Conservation (phyloP, 1,284 basidiomycete genomes). For the Rhodotorula glutinis region DNA sequence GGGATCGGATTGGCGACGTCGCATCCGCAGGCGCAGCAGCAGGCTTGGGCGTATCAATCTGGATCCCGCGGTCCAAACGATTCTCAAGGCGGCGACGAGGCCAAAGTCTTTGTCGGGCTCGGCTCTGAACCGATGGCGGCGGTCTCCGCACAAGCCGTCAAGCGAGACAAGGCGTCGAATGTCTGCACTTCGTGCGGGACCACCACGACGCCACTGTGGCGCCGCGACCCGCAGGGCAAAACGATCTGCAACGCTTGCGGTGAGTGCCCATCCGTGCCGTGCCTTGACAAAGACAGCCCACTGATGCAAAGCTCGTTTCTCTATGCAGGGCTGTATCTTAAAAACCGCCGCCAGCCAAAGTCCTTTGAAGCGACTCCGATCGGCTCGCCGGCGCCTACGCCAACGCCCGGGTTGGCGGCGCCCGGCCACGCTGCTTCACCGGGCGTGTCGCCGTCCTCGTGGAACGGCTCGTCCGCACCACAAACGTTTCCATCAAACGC, state of each 20-base stretch:
- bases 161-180: slow-evolving; percentile 18
- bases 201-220: slow-evolving; percentile 87
- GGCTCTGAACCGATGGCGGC: neutral
- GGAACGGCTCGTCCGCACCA: neutral
- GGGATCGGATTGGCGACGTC: neutral
- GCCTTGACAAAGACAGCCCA: no score
- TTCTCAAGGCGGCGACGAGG: neutral
- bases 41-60: no score
- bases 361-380: neutral
- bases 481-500: neutral
- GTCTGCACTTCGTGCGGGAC: slow-evolving; percentile 89
- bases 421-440: neutral
- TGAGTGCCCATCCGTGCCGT: slow-evolving; percentile 54
- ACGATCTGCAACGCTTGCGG: slow-evolving; percentile 80
- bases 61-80: no score
- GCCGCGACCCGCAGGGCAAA: slow-evolving; percentile 86
- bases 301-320: neutral
- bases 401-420: neutral
- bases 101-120: neutral
- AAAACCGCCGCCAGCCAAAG: slow-evolving; percentile 18
- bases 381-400: neutral
- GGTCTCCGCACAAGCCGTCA: slow-evolving; percentile 3
- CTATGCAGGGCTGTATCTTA: slow-evolving; percentile 22
- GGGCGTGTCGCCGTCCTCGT: neutral
- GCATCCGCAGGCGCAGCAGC: no score